Base-by-base conservation (phyloP, 2,329 filamentous ascomycete species). In the Colletotrichum simmondsii region DNA sequence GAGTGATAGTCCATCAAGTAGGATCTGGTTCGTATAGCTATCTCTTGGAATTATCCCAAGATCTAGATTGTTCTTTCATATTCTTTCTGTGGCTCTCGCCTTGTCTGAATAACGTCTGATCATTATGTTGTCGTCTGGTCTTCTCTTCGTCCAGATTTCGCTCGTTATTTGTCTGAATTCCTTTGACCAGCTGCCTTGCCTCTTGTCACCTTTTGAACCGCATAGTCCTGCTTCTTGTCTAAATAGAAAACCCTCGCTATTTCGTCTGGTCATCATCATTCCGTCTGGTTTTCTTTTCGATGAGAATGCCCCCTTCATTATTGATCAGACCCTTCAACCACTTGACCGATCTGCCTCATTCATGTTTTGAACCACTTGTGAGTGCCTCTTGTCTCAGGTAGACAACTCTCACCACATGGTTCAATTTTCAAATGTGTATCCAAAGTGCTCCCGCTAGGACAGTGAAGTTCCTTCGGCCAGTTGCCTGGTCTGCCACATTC, bases 111-210 rank as follows among this genome's bases (percentile, higher is more conserved):
- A 32, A 28, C 7, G 35, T 42, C 35, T 42, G 14, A 42, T 42
- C 12, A 16, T 42, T 6, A 0, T 42, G 5, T 16, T 42, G 12
- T 42, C 14, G 35, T 3, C 2, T 42, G 37, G 12, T 19, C 2
- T 49, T 11, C 28, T 37, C 5, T 14, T 37, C 10, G 30, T 11
- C 49, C 14, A 19, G 6, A 30, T 3, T 54, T 49, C 14, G 53
- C 46, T 54, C 28, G 60, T 22, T 28, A 64, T 28, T 54, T 32
- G 61, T 64, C 28, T 26, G n/a, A 1, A 37, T 8, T n/a, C 8
- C 61, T 64, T 64, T 64, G 46, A 64, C n/a, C 22, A 28, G n/a
- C n/a, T 53, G 61, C 49, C 61, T 26, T 7, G 32, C n/a, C n/a
- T 14, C n/a, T 64, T 37, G 14, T 54, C 46, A 32, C 19, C 5